phyloP scores from a whole-genome alignment of 768 basidiomycete species.

The Rhizopogon vesiculosus region DNA sequence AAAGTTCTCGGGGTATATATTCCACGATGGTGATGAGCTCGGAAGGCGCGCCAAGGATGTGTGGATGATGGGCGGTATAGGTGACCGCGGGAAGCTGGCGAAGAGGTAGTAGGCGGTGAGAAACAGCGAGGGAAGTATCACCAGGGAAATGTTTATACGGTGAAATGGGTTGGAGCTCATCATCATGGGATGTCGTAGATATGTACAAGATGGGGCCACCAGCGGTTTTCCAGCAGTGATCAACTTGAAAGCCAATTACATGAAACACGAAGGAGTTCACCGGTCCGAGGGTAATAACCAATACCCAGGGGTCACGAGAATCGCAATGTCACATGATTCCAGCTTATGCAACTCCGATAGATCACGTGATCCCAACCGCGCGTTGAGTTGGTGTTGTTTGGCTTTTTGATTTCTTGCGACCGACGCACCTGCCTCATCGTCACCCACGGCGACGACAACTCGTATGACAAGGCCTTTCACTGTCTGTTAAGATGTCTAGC shows the following conservation, averaged over 20 bases:
- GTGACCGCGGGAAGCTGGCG: constrained; percentile 61
- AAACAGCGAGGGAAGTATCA: constrained; percentile 57
- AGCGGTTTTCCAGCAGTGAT: background rate
- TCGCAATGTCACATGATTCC: constrained; percentile 16
- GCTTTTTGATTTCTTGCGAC: constrained; percentile 25
- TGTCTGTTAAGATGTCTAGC: constrained; percentile 20
- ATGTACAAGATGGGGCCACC: constrained; percentile 1
- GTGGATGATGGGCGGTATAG: constrained; percentile 43
- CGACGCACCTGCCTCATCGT: constrained; percentile 7
- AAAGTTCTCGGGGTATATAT: constrained; percentile 69
- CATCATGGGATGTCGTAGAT: constrained; percentile 1
- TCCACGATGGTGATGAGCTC: constrained; percentile 50
- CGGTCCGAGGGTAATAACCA: background rate
- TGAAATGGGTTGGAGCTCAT: constrained; percentile 10
- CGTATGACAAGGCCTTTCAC: constrained; percentile 1
- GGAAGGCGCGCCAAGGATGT: constrained; percentile 61
- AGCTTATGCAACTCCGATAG: constrained; percentile 14
- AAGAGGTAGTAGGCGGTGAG: constrained; percentile 56
- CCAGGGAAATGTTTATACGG: constrained; percentile 34
- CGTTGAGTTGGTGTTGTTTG: constrained; percentile 34
- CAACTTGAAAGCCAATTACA: too few relatives aligned
- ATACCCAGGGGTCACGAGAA: background rate
- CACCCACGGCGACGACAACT: constrained; percentile 4
- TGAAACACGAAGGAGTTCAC: too few relatives aligned
- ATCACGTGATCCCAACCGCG: constrained; percentile 30